Base-by-base conservation (phyloP, 2,329 filamentous ascomycete genomes). In the Trichoderma sp. region DNA sequence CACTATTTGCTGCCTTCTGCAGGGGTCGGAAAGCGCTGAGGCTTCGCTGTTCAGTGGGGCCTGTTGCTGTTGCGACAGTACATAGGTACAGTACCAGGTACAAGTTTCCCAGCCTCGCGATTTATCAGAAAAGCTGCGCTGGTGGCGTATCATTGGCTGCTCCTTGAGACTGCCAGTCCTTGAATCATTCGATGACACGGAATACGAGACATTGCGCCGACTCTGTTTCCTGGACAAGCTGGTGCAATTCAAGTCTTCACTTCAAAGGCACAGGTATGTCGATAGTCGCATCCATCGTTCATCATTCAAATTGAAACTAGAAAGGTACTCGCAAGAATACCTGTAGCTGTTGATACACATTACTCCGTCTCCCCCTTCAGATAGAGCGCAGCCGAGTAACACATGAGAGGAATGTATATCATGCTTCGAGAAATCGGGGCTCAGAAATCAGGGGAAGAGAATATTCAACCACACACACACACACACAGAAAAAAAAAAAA, bases 1-100 rank as follows among this genome's bases (percentile, higher is more conserved):
- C 32, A 34, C 32, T 19, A 22, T 56, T 56, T n/a, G 34, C 34
- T 57, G 53, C 12, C 25, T 32, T 52, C 37, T 45, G n/a, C 57
- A 58, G 56, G 56, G 56, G 37, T 27, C 5, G 13, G 9, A 34
- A 25, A 50, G 58, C 42, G n/a, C 19, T 52, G 29, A 45, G 56
- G 39, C 42, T 61, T 39, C 39, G 48, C 32, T 64, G 60, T 42
- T 64, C 22, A 56, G 61, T 54, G 50, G 61, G 52, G 61, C 50
- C 12, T 4, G 22, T 27, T 8, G 37, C n/a, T 15, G 19, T n/a
- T n/a, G n/a, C n/a, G n/a, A n/a, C n/a, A n/a, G n/a, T n/a, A n/a
- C n/a, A n/a, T n/a, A n/a, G n/a, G n/a, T n/a, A n/a, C n/a, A n/a
- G n/a, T n/a, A n/a, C n/a, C 27, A 32, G 10, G 50, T n/a, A 9